Percentiles rank a stretch among this genome's conserved stretches.
phyloP scores from a whole-genome alignment of 345 rosid species.

The Anacardium occidentale region DNA sequence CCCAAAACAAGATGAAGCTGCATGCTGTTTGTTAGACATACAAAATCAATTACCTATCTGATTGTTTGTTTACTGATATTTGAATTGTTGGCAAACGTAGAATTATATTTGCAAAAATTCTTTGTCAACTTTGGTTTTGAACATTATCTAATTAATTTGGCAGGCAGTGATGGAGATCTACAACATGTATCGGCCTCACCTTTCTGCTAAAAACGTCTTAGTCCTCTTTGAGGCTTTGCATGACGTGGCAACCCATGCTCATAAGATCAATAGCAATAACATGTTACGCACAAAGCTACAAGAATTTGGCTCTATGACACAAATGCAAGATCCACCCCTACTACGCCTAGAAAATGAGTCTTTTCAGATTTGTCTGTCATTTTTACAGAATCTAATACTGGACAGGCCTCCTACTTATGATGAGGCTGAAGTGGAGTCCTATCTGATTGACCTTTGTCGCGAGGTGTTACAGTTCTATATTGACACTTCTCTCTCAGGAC shows the following conservation, averaged over 20 bases:
- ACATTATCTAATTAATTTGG: conserved; percentile 21
- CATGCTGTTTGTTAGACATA: no score
- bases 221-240: conserved; percentile 85
- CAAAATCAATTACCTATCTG: not conserved
- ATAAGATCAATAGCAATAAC: conserved; percentile 58
- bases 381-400: conserved; percentile 71
- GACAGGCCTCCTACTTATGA: conserved; percentile 55
- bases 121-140: conserved; percentile 2
- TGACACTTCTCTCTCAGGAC: conserved; percentile 46
- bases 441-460: conserved; percentile 60
- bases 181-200: conserved; percentile 71
- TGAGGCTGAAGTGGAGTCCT: conserved; percentile 60
- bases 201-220: conserved; percentile 67
- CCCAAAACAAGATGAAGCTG: no score
- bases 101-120: not conserved
- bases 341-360: conserved; percentile 95
- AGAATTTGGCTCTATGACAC: conserved; percentile 84
- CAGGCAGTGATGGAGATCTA: conserved; percentile 98
- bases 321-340: conserved; percentile 97
- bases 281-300: conserved; percentile 64
- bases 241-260: conserved; percentile 77
- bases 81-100: not conserved
- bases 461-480: conserved; percentile 79
- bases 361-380: conserved; percentile 85
- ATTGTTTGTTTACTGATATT: not conserved